Percentiles rank a stretch among this genome's conserved stretches.
phyloP scores from a whole-genome alignment of 1,139 yeast genomes.

The Kodamaea sp. region DNA sequence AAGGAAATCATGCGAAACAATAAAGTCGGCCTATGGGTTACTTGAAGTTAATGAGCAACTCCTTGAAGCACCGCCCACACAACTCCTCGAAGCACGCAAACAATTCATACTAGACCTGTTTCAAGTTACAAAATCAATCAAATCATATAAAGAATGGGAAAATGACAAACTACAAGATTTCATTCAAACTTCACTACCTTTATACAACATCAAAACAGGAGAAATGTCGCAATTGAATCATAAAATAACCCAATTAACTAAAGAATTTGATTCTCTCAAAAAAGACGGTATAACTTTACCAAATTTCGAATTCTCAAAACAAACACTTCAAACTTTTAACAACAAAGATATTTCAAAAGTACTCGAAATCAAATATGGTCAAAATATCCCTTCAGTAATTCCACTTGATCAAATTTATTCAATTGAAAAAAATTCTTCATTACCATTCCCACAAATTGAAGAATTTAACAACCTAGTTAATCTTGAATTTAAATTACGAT shows the following conservation, averaged over 20 bases:
- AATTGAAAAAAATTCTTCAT: conserved; percentile 21
- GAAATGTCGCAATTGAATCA: conserved; percentile 29
- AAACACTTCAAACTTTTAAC: conserved; percentile 27
- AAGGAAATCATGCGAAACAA: conserved; percentile 4
- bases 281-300: conserved; percentile 25
- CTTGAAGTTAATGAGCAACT: conserved; percentile 1
- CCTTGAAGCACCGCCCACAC: conserved; percentile 1
- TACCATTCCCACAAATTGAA: conserved; percentile 30
- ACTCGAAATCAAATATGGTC: conserved; percentile 12
- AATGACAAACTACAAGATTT: conserved; percentile 17
- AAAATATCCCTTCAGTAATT: conserved; percentile 16
- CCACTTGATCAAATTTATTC: conserved; percentile 26
- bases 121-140: conserved; percentile 29
- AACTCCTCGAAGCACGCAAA: conserved; percentile 9
- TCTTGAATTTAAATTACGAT: conserved; percentile 32
- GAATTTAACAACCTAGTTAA: conserved; percentile 31
- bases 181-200: conserved; percentile 21
- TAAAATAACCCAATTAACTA: conserved; percentile 21
- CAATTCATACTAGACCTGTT: conserved; percentile 35
- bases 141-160: conserved; percentile 33
- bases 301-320: conserved; percentile 25
- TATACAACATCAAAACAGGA: conserved; percentile 31
- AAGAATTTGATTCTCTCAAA: conserved; percentile 24
- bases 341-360: conserved; percentile 20
- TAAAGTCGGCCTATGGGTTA: conserved; percentile 9